Evolutionary conservation across 2,329 filamentous ascomycete species (phyloP).

Genomic region (Alternaria novae-zelandiae): DNA sequence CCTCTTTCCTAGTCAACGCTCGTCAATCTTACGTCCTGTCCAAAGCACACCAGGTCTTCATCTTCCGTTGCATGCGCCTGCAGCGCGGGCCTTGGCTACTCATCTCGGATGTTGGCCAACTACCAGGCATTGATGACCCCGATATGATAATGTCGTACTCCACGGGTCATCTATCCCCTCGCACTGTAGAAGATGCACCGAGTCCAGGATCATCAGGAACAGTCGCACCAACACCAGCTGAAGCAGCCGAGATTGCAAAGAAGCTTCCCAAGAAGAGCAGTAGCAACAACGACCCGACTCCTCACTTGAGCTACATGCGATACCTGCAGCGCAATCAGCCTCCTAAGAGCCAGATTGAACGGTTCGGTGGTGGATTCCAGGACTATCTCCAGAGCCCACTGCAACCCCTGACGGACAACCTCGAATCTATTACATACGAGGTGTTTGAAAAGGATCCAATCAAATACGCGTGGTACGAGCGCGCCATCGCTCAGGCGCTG

Average conservation of each 20-base stretch:
- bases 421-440: constrained; percentile 97
- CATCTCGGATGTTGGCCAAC: constrained; percentile 63
- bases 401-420: constrained; percentile 92
- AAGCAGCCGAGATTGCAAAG: constrained; percentile 61
- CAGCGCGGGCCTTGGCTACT: constrained; percentile 66
- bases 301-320: constrained; percentile 80
- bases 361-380: constrained; percentile 76
- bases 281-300: constrained; percentile 60
- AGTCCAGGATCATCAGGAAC: constrained; percentile 28
- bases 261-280: constrained; percentile 50
- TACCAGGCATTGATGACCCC: constrained; percentile 56
- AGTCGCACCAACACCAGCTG: constrained; percentile 68
- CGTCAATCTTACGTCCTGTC: constrained; percentile 66
- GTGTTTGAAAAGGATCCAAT: constrained; percentile 98
- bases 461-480: constrained; percentile 96
- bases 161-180: constrained; percentile 49
- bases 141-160: constrained; percentile 47
- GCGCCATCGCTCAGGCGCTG: constrained; percentile 80
- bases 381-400: constrained; percentile 95
- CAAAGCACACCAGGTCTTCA: constrained; percentile 63
- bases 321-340: constrained; percentile 85
- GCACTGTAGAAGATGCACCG: constrained; percentile 50
- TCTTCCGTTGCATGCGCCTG: constrained; percentile 64
- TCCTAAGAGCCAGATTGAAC: constrained; percentile 66
- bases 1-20: constrained; percentile 63